These are phyloP conservation scores for Colletotrichum sp. DNA, from an alignment of 2,329 filamentous ascomycete species.

Conservation along the genomic window DNA sequence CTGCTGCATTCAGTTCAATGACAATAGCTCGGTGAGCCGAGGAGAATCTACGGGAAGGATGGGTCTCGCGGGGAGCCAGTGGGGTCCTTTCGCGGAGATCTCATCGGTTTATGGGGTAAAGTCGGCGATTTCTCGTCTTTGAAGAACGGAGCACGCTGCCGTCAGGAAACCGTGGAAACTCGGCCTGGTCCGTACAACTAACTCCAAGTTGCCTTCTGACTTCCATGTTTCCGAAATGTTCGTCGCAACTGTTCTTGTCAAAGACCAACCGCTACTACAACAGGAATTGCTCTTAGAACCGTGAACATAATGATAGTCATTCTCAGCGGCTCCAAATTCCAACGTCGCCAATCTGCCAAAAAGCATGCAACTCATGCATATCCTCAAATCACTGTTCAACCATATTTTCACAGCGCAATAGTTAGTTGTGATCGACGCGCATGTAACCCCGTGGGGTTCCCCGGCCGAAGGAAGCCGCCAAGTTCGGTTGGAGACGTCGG, in stretches of 20 bases:
- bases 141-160: neutral
- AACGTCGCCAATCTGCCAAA: neutral
- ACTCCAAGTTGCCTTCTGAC: neutral
- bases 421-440: neutral
- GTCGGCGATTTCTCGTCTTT: neutral
- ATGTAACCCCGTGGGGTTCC: neutral
- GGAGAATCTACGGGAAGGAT: neutral
- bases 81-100: neutral
- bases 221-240: neutral
- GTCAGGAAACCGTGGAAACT: neutral
- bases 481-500: constrained; percentile 5
- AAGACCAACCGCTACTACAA: neutral
- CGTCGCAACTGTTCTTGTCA: neutral
- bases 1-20: neutral
- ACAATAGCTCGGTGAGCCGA: neutral
- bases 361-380: neutral
- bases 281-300: neutral
- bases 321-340: neutral
- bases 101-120: neutral
- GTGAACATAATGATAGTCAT: too few species aligned
- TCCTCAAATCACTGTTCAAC: too few species aligned
- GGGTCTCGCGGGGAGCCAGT: constrained; percentile 8
- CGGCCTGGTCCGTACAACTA: neutral
- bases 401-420: neutral
- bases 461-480: neutral